Evolutionary conservation across 2,329 filamentous ascomycete species (phyloP).

Genomic region (Knufia petricola): DNA sequence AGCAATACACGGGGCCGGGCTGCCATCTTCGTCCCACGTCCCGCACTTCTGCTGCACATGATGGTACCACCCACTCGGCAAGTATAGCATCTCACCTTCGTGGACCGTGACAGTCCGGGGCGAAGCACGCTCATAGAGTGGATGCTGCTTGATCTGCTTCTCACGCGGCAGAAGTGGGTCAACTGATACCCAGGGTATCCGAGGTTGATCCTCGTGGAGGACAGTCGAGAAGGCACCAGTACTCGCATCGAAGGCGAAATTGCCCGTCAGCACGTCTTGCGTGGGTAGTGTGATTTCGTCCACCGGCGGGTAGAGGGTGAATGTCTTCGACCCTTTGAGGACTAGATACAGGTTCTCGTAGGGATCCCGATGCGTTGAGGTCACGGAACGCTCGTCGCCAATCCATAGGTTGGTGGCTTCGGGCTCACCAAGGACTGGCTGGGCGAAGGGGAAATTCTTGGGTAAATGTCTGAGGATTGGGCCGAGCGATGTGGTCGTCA

Average conservation of each 20-base stretch:
- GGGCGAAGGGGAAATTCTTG: constrained; percentile 15
- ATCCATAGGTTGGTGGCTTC: constrained; percentile 24
- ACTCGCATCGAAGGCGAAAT: constrained; percentile 4
- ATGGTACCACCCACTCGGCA: constrained; percentile 23
- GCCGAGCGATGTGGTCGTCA: constrained; percentile 15
- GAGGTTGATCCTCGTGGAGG: neutral
- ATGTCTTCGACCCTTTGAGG: constrained; percentile 18
- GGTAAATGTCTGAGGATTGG: constrained; percentile 15
- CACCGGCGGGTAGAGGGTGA: constrained; percentile 19
- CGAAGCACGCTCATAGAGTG: constrained; percentile 15
- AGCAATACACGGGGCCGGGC: constrained; percentile 19
- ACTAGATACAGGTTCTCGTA: constrained; percentile 24
- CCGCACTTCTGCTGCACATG: constrained; percentile 22
- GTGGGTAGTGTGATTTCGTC: constrained; percentile 21
- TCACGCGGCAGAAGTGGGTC: constrained; percentile 13
- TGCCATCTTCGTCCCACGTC: constrained; percentile 15
- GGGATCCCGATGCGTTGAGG: constrained; percentile 22
- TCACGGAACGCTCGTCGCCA: constrained; percentile 18
- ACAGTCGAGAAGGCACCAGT: neutral
- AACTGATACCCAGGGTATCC: constrained; percentile 22
- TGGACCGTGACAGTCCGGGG: constrained; percentile 17
- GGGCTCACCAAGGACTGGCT: constrained; percentile 14
- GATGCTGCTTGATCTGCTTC: constrained; percentile 1
- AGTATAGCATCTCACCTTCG: constrained; percentile 21
- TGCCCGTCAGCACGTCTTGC: constrained; percentile 13